phyloP scores from a whole-genome alignment of 83 land plant species.

The Thuja plicata region DNA sequence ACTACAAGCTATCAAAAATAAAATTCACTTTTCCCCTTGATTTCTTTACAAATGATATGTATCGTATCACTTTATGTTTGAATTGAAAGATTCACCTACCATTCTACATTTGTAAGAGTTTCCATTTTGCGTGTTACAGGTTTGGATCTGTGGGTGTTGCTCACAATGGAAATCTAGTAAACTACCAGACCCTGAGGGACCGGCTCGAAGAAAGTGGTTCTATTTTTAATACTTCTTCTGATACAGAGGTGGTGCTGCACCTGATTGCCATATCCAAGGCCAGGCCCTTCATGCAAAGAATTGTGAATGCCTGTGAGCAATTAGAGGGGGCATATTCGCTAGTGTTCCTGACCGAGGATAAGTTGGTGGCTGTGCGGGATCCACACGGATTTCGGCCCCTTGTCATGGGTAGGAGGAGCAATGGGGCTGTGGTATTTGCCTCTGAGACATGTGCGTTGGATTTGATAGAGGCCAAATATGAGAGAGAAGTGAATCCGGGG shows the following conservation, averaged over 20 bases:
- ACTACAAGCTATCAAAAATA: not conserved
- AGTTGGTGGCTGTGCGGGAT: slow-evolving; percentile 55
- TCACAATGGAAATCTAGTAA: slow-evolving; percentile 58
- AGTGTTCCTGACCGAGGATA: slow-evolving; percentile 51
- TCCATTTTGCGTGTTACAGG: not conserved
- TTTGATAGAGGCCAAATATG: slow-evolving; percentile 39
- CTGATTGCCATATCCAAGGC: slow-evolving; percentile 51
- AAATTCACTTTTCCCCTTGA: not conserved
- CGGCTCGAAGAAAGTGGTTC: slow-evolving; percentile 46
- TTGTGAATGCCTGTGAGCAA: slow-evolving; percentile 59
- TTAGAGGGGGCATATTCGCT: slow-evolving; percentile 53
- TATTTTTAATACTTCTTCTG: slow-evolving; percentile 59
- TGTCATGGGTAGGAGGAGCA: slow-evolving; percentile 47
- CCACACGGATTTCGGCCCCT: slow-evolving; percentile 56
- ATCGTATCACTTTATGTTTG: not conserved
- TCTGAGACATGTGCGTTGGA: slow-evolving; percentile 56
- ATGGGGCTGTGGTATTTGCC: slow-evolving; percentile 51
- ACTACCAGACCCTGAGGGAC: slow-evolving; percentile 41
- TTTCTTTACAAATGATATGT: not conserved
- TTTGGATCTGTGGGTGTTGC: slow-evolving; percentile 53
- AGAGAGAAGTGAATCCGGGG: slow-evolving; percentile 41
- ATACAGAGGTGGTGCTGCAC: slow-evolving; percentile 76
- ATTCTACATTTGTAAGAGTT: not conserved
- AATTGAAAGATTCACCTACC: not conserved
- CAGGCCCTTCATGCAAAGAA: slow-evolving; percentile 35